Conservation (phyloP, 2,329 filamentous ascomycete genomes). For the Exophiala bonariae region DNA sequence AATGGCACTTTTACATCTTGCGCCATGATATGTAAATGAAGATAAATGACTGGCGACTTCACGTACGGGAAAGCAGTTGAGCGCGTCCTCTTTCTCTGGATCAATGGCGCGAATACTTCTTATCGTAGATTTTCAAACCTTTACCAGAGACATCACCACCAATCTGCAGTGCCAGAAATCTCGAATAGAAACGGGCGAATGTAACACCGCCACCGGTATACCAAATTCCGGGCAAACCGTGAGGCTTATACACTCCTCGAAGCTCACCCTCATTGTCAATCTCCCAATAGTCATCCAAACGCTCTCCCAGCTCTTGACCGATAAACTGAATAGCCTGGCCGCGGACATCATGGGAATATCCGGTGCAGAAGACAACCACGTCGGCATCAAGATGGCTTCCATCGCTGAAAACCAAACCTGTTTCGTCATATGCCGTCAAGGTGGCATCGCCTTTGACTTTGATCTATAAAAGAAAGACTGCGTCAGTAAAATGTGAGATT, state of each 20-base stretch:
- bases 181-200: conserved; percentile 41
- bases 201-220: conserved; percentile 46
- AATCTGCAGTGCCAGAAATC: conserved; percentile 48
- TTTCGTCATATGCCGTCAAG: conserved; percentile 34
- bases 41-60: too few species aligned
- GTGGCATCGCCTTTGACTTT: conserved; percentile 32
- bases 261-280: conserved; percentile 46
- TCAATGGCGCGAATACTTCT: too few species aligned
- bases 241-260: conserved; percentile 41
- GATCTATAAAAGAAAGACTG: neutral
- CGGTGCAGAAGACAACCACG: conserved; percentile 45
- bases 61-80: too few species aligned
- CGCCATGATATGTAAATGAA: too few species aligned
- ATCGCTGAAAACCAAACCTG: conserved; percentile 37
- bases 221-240: conserved; percentile 37
- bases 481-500: too few species aligned
- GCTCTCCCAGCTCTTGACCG: conserved; percentile 18
- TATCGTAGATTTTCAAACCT: too few species aligned
- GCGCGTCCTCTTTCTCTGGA: too few species aligned
- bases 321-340: conserved; percentile 32
- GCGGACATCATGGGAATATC: conserved; percentile 36
- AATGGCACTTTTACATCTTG: too few species aligned
- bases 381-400: conserved; percentile 36
- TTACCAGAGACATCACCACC: too few species aligned
- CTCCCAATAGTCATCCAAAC: conserved; percentile 43